Evolutionary conservation across 2,329 filamentous ascomycete genomes (phyloP).

Genomic region (Botrytis pseudocinerea): DNA sequence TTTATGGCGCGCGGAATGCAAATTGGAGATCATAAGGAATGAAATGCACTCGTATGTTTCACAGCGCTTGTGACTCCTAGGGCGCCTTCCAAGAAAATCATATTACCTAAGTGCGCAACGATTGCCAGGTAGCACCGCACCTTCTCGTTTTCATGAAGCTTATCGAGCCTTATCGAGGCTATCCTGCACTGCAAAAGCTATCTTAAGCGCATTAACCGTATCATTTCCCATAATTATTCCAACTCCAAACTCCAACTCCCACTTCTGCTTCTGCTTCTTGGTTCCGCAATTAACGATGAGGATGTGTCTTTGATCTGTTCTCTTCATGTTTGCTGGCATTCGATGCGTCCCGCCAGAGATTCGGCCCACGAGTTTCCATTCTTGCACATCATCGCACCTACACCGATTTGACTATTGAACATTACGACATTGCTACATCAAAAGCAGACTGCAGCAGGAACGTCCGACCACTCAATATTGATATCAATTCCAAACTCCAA

Average conservation of each 20-base stretch:
- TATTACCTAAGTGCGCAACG: not conserved
- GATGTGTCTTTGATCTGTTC: not conserved
- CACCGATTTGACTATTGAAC: not conserved
- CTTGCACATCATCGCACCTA: not conserved
- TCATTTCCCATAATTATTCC: not conserved
- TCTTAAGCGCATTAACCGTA: conserved; percentile 9
- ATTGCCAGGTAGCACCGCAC: not conserved
- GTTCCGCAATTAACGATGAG: not conserved
- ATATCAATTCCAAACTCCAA: not conserved
- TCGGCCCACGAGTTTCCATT: not conserved
- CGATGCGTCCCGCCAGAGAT: not conserved
- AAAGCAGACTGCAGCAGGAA: conserved; percentile 7
- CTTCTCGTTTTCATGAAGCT: not conserved
- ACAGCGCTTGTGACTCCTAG: conserved; percentile 17
- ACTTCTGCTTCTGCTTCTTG: not conserved
- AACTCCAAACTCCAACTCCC: not conserved
- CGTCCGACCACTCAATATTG: conserved; percentile 7
- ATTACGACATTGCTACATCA: not conserved
- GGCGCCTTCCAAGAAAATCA: not conserved
- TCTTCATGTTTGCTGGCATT: not conserved
- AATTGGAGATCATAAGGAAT: conserved; percentile 9
- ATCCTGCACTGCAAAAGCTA: not conserved
- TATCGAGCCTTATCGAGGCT: conserved; percentile 10
- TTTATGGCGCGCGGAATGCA: not conserved
- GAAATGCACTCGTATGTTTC: conserved; percentile 14